phyloP scores from a whole-genome alignment of 2,329 filamentous ascomycete species.

The Macrophomina phaseolina region DNA sequence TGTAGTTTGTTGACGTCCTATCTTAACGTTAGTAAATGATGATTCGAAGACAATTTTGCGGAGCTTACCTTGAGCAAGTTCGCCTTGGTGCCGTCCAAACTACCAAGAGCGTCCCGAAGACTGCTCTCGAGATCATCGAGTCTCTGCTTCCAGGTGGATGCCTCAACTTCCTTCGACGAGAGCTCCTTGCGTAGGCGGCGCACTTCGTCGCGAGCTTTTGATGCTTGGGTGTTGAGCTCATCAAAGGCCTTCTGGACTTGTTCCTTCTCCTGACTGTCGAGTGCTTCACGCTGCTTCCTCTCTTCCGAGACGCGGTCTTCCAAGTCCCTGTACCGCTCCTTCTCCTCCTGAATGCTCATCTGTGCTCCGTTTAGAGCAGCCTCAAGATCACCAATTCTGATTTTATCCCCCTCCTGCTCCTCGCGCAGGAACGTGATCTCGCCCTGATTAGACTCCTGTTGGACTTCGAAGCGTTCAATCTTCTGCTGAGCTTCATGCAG shows the following conservation, averaged over 20 bases:
- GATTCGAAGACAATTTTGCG: background rate
- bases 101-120: slow-evolving; percentile 83
- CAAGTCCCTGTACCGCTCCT: slow-evolving; percentile 65
- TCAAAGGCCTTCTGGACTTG: slow-evolving; percentile 93
- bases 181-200: slow-evolving; percentile 82
- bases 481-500: slow-evolving; percentile 86
- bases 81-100: slow-evolving; percentile 83
- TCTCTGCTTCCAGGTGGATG: slow-evolving; percentile 87
- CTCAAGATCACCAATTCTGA: slow-evolving; percentile 93
- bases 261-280: slow-evolving; percentile 88
- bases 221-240: slow-evolving; percentile 85
- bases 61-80: slow-evolving; percentile 74
- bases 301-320: slow-evolving; percentile 76
- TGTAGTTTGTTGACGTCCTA: slow-evolving; percentile 86
- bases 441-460: slow-evolving; percentile 88
- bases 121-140: slow-evolving; percentile 89
- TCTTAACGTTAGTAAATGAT: slow-evolving; percentile 26
- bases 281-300: slow-evolving; percentile 81
- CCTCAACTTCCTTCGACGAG: slow-evolving; percentile 84
- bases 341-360: slow-evolving; percentile 80
- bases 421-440: slow-evolving; percentile 95
- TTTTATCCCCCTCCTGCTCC: slow-evolving; percentile 97
- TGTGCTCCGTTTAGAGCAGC: slow-evolving; percentile 80
- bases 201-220: slow-evolving; percentile 82
- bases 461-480: slow-evolving; percentile 83